These are phyloP conservation scores for Metarhizium album DNA, from an alignment of 2,329 filamentous ascomycete species.

Conservation along the genomic window DNA sequence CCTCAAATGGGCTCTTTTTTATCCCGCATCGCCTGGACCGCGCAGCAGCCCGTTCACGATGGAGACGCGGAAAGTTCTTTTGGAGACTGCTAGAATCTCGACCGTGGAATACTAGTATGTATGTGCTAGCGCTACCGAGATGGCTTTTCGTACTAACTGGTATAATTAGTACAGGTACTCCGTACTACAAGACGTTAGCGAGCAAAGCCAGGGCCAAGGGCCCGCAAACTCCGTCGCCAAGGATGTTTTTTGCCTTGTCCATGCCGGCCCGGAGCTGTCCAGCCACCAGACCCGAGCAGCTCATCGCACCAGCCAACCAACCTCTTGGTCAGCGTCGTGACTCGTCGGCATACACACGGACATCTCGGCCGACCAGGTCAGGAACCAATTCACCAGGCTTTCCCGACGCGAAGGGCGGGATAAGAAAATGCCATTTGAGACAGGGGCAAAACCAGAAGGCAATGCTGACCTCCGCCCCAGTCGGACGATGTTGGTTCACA, in stretches of 20 bases:
- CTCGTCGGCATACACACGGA: too few species aligned
- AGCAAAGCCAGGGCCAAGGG: neutral
- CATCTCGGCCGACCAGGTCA: too few species aligned
- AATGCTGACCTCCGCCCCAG: neutral
- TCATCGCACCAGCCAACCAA: neutral
- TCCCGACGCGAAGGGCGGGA: too few species aligned
- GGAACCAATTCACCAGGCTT: too few species aligned
- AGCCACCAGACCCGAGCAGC: constrained; percentile 1
- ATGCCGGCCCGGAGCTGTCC: neutral
- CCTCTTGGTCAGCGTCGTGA: too few species aligned
- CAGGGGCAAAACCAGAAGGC: too few species aligned
- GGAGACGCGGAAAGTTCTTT: neutral
- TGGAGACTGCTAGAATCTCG: neutral
- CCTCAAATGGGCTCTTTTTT: neutral
- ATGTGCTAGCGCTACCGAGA: too few species aligned
- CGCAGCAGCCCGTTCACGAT: neutral
- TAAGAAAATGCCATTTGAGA: too few species aligned
- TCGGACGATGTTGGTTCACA: neutral
- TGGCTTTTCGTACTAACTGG: too few species aligned
- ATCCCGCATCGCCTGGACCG: neutral
- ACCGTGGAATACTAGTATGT: neutral
- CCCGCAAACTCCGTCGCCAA: neutral
- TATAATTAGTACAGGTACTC: too few species aligned
- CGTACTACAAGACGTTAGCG: neutral
- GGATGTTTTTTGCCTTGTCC: neutral